Base-by-base conservation (phyloP, 805 yeast genomes). In the Candida chilensis region DNA sequence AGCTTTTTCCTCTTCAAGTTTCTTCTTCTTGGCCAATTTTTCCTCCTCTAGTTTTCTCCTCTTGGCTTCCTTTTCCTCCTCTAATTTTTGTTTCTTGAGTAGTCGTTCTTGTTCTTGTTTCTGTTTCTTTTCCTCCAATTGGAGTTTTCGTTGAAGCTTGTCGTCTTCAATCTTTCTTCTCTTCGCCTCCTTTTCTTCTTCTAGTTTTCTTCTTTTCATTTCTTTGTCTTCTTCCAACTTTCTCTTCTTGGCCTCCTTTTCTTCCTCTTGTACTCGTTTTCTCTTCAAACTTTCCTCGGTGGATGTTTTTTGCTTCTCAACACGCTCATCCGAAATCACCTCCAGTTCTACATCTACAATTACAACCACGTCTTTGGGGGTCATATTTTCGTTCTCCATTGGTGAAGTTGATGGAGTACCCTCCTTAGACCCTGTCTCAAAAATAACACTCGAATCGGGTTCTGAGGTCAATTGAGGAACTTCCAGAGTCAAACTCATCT, bases 141-240 rank as follows among this genome's bases (percentile, higher is more conserved):
- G 41, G 38, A 54, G 51, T 27, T 51, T 52, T 31, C 53, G 58
- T 19, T 60, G 61, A 25, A 56, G 57, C 32, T 54, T 44, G 18
- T 48, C 48, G 31, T 57, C 64, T 26, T 55, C 55, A 36, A 50
- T 55, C 34, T 56, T 61, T 35, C 50, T 43, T 30, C 54, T 42
- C 31, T 45, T 41, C 38, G 52, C 32, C 35, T 47, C 32, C 37
- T 37, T 37, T 46, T 50, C 34, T 50, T 50, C 24, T 50, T 41
- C 17, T 34, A 30, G 27, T 31, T 24, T 44, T 41, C 22, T 29
- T 41, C 31, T 31, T 54, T 53, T 34, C 38, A 58, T 12, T n/a
- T 30, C 32, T 19, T 46, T 41, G 20, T 47, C 58, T 67, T 66
- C 66, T 17, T 17, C 29, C 16, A 16, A 16, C 21, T 27, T 24